Conservation (phyloP, 129 eudicot species). For the Helianthus annuus region HanXRQr2.0-SUNRISE NC_035439.2:125631597-125632096, state of each 20-base stretch:
- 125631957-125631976: constrained; percentile 77
- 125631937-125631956: constrained; percentile 76
- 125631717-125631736: constrained; percentile 99
- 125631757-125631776: constrained; percentile 93
- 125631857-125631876: constrained; percentile 93
- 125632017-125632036: constrained; percentile 91
- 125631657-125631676: constrained; percentile 70
- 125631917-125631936: constrained; percentile 52
- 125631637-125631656: constrained; percentile 93
- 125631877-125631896: constrained; percentile 94
- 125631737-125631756: constrained; percentile 95
- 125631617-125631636: constrained; percentile 81
- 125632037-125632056: constrained; percentile 91
- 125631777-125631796: constrained; percentile 92
- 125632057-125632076: constrained; percentile 83
- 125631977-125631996: constrained; percentile 89
- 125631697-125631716: constrained; percentile 84
- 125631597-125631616: constrained; percentile 55
- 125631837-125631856: constrained; percentile 89
- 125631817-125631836: constrained; percentile 99
- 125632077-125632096: constrained; percentile 88
- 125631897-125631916: constrained; percentile 71
- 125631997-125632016: constrained; percentile 83
- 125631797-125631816: constrained; percentile 95
- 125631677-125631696: constrained; percentile 66